Evolutionary conservation across 371 early-diverging fungal species (phyloP), one percentile per base, ranked within the genome.

Genomic region (Phascolomyces articulosus): DNA sequence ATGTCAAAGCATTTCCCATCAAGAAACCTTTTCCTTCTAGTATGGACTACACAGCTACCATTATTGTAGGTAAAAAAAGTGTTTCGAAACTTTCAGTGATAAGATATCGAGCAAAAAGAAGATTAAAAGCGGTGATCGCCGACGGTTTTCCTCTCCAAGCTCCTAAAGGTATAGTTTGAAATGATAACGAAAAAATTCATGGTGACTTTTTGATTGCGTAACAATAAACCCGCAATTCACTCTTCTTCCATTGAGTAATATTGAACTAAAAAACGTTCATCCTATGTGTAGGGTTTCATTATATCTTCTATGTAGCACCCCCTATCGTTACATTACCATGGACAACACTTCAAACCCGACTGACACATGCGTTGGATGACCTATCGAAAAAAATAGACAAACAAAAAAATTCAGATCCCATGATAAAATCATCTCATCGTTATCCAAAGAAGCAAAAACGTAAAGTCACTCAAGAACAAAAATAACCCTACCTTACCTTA

Each of bases 51-150:
- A 51, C 51, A 24, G 51, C 24, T 4, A 51, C 51, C 20, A 23
- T 51, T 21, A 51, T 51, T 23, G 23, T 23, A 23, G 51, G 51
- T 0, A 51, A 51, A 51, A 51, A 51, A 51, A 24, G 23, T 24
- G 23, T 51, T 10, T 51, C 51, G 7, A 51, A 51, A 24, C 51
- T 10, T 3, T 20, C 51, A 4, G 51, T 51, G 51, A 51, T 51
- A 51, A 51, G 51, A 51, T 51, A 24, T n/a, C 20, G 51, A 23
- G 51, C 51, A 13, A n/a, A 21, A 11, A 21, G 51, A 23, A 21
- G 51, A 51, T 51, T 51, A 51, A 51, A 51, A 24, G 51, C 51
- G n/a, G 51, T 3, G 51, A 51, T 51, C 51, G 51, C 51, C 51
- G 24, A 51, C 23, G 7, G 51, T 20, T 51, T 51, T 51, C 51